Base-by-base conservation (phyloP, 352 stramenopile genomes). In the Phytophthora ohioensis region DNA sequence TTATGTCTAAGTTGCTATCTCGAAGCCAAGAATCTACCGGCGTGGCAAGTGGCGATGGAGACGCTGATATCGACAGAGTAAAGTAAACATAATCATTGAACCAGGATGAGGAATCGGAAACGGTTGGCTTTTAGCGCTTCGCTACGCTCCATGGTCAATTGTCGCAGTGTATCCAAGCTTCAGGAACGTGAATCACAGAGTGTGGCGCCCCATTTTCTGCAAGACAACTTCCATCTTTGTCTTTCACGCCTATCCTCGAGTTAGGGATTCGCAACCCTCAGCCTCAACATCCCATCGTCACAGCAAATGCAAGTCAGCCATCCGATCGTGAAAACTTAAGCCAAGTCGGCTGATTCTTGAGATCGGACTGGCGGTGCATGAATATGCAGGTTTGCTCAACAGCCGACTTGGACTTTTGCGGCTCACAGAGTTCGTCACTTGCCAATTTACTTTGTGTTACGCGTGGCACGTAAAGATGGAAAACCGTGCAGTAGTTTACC, bases 1-100 rank as follows among this genome's bases (percentile, higher is more conserved):
- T 92, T 90, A 54, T 91, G 84, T 55, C 51, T 83, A 30, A 64
- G 53, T 30, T 92, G 84, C 70, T 76, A 86, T 10, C 46, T 90
- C 5, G 60, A 84, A 57, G 74, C 78, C 54, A 84, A 80, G 32
- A 64, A 69, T 4, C 15, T 79, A 11, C 75, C 74, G 15, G 74
- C 78, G 34, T 81, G 80, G 69, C 68, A 85, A 46, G 79, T 89
- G 5, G 76, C 74, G 3, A 68, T 76, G n/a, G 39, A 51, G 67
- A 71, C 60, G 12, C 54, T 79, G 27, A 57, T 46, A 7, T 4
- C 30, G 21, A 34, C 57, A 27, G 12, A 47, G 38, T 65, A 42
- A 55, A 17, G 34, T 30, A 13, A 32, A 30, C 48, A 42, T 12
- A 5, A 27, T 27, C 21, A 27, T 27, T 31, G 30, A 9, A 56